Percentiles rank a stretch among this genome's conserved stretches.
These are phyloP conservation scores for Taphrina populina DNA, from an alignment of 1,139 yeast genomes.

Conservation along the genomic window DNA sequence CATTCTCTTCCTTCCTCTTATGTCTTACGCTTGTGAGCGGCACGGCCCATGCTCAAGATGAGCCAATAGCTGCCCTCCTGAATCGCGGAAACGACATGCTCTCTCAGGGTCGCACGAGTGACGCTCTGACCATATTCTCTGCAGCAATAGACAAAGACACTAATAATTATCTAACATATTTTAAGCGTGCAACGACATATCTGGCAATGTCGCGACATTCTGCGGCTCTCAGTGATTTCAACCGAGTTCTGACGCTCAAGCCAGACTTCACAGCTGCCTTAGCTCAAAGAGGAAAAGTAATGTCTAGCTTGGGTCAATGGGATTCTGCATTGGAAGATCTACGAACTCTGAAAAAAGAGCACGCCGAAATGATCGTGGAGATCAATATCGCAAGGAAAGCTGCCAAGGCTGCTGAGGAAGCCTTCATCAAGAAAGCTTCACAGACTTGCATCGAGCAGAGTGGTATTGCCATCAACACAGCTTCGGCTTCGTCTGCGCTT, in stretches of 20 bases:
- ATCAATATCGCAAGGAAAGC: constrained; percentile 30
- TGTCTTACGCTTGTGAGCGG: too few species aligned
- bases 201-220: constrained; percentile 45
- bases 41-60: constrained; percentile 8
- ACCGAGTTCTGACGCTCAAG: constrained; percentile 43
- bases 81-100: constrained; percentile 24
- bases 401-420: constrained; percentile 35
- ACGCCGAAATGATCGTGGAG: constrained; percentile 18
- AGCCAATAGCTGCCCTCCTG: constrained; percentile 19
- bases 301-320: constrained; percentile 44
- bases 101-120: constrained; percentile 11
- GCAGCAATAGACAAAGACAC: constrained; percentile 24
- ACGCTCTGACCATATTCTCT: constrained; percentile 18
- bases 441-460: constrained; percentile 43
- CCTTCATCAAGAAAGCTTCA: constrained; percentile 39
- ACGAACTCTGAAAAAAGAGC: constrained; percentile 20
- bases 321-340: constrained; percentile 43
- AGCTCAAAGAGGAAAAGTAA: constrained; percentile 44
- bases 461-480: constrained; percentile 42
- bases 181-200: constrained; percentile 48
- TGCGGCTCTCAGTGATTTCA: constrained; percentile 47
- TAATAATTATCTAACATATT: constrained; percentile 44
- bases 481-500: constrained; percentile 42
- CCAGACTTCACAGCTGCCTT: constrained; percentile 47
- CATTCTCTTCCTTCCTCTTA: too few species aligned